phyloP scores from a whole-genome alignment of 495 filamentous ascomycete species.

The Podospora sp. region DNA sequence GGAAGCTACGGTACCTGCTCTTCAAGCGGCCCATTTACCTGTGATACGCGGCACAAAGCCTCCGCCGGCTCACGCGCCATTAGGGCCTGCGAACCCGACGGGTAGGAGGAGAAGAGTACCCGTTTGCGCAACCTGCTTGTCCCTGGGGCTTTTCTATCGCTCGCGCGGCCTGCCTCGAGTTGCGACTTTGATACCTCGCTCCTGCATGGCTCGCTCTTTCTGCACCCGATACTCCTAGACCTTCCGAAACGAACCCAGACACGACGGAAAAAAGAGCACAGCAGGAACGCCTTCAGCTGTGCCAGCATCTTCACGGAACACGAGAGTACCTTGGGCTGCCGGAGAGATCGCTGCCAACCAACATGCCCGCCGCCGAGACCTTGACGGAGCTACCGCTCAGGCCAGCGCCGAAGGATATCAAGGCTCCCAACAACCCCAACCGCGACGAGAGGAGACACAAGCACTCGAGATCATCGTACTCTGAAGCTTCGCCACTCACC shows the following conservation, averaged over 20 bases:
- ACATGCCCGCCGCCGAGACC: constrained; percentile 43
- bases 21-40: constrained; percentile 10
- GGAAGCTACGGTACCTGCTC: neutral
- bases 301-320: neutral
- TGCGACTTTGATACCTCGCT: neutral
- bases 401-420: constrained; percentile 44
- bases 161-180: neutral
- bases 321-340: neutral
- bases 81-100: constrained; percentile 6
- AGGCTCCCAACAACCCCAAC: constrained; percentile 32
- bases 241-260: neutral
- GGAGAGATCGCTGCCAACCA: constrained; percentile 14
- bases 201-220: neutral
- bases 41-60: constrained; percentile 30
- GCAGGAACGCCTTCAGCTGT: neutral
- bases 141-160: neutral
- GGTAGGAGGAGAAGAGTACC: constrained; percentile 10
- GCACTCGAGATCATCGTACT: constrained; percentile 56
- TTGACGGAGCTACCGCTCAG: constrained; percentile 47
- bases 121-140: constrained; percentile 19
- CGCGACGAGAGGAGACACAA: constrained; percentile 48
- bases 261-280: constrained; percentile 2
- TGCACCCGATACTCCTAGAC: constrained; percentile 1
- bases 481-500: constrained; percentile 51
- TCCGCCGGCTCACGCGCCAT: constrained; percentile 29